Evolutionary conservation across 345 rosid genomes (phyloP), one percentile per base, ranked within the genome.

Genomic region (Salix koriyanagi): DNA sequence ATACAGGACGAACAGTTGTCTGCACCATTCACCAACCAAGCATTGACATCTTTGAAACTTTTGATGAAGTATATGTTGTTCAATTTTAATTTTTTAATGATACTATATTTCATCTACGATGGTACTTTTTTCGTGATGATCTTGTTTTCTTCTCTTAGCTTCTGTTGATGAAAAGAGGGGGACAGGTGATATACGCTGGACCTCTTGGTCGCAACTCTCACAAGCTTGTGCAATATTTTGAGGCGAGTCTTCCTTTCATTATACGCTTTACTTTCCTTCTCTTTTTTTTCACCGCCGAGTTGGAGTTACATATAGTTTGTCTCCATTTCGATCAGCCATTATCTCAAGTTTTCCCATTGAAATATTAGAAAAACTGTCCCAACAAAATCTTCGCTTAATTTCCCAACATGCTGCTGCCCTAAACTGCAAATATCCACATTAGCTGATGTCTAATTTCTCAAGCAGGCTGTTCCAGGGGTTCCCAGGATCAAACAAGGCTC

Each of bases 1-100:
- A 92, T 65, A 92, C 97, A 11, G 97, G 97, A 39, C 72, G 97
- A 81, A 93, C 96, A 2, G 92, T 93, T 36, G 94, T 93, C 54
- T 93, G 97, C 84, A 93, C 97, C 67, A 93, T 93, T 80, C 97
- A 93, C 82, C 96, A 93, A 69, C 97, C 97, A 15, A 91, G 97
- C 79, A 93, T 93, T 34, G 97, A 93, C 81, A 89, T 93, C 70
- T 91, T 91, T 44, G 94, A 93, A 85, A 90, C 96, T 37, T 93
- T 90, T 70, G 96, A 91, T 73, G 94, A 93, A 93, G 97, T 91
- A 69, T 72, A 16, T 0, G 44, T 2, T 41, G 44, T 60, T 56
- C 67, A 30, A 13, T 23, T 76, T 13, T 16, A 16, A 4, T 7
- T 23, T 28, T 25, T 5, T 60, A 11, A 32, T 6, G 32, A 12